Evolutionary conservation across 2,329 filamentous ascomycete species (phyloP), one percentile per base, ranked within the genome.

Genomic region (Seiridium cupressi): DNA sequence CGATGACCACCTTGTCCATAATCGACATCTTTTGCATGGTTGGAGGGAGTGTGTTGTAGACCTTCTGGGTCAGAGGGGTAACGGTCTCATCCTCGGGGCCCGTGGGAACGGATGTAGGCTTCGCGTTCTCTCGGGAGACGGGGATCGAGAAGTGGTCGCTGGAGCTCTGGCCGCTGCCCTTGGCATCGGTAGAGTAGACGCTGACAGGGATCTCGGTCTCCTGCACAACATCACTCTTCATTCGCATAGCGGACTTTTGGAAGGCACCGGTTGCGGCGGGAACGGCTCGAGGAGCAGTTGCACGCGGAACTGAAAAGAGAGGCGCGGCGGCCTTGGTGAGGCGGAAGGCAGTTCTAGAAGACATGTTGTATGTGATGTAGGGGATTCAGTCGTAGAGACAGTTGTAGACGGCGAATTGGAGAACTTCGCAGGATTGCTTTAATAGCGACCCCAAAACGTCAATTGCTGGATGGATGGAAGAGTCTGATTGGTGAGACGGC

Each of bases 11-110:
- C 81, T 91, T 91, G 72, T 81, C 87, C 72, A 84, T 84, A 62
- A 91, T 81, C 57, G 81, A 86, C 82, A 91, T 89, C 75, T 84
- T 89, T 75, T 86, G 81, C 76, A 92, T 80, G 42, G 87, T 91
- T 36, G 83, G 80, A 4, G 88, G 84, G 72, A 91, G 79, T 48
- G 79, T 74, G 54, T 81, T 73, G 73, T 80, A 86, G 59, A 85
- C 77, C 67, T 80, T 77, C 62, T 80, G 76, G 64, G 78, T 78
- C 49, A 89, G 77, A 26, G 85, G 84, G 34, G 76, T 68, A 54
- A 87, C 77, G 11, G 74, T 70, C 51, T 81, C 79, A 55, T 82
- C 18, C 18, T 26, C 75, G 48, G 73, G 67, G 11, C 70, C 67
- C 4, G 74, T 73, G 55, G 76, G 76, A 65, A 70, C 80, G 73